phyloP scores from a whole-genome alignment of 2,329 filamentous ascomycete species.

The Fusarium tricinctum region DNA sequence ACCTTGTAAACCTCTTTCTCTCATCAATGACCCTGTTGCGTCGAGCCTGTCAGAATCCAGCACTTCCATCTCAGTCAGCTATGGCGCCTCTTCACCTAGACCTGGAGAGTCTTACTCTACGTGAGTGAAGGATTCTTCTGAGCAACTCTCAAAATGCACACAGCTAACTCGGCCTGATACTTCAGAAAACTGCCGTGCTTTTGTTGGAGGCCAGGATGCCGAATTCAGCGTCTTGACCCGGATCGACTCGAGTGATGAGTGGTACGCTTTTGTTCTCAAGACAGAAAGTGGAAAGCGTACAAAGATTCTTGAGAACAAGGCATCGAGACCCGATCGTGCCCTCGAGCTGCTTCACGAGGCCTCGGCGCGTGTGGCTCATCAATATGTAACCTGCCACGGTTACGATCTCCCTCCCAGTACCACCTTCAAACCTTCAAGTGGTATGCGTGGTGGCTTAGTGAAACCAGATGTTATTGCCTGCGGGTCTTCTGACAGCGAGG shows the following conservation, averaged over 20 bases:
- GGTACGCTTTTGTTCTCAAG: conserved; percentile 49
- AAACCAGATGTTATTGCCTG: conserved; percentile 42
- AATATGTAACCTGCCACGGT: conserved; percentile 52
- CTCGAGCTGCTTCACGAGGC: conserved; percentile 56
- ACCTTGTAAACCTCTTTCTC: not conserved
- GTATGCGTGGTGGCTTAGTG: conserved; percentile 27
- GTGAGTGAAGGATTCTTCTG: conserved; percentile 9
- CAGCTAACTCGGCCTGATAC: conserved; percentile 9
- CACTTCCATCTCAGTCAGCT: conserved; percentile 20
- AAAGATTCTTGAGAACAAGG: conserved; percentile 53
- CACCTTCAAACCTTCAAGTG: conserved; percentile 15
- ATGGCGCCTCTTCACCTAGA: conserved; percentile 32
- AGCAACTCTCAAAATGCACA: not conserved
- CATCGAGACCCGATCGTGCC: conserved; percentile 50
- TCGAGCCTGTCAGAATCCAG: conserved; percentile 12
- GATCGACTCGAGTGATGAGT: conserved; percentile 43
- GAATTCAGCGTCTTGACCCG: conserved; percentile 46
- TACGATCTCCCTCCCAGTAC: conserved; percentile 47
- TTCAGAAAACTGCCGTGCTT: conserved; percentile 49
- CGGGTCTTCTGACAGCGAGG: conserved; percentile 42
- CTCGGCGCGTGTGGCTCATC: conserved; percentile 56
- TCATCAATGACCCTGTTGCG: conserved; percentile 38
- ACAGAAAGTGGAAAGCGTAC: conserved; percentile 46
- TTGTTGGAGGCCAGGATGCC: conserved; percentile 43
- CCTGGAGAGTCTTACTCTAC: conserved; percentile 28